These are phyloP conservation scores for Tolypocladium tundrense DNA, from an alignment of 2,329 filamentous ascomycete genomes.

Conservation along the genomic window DNA sequence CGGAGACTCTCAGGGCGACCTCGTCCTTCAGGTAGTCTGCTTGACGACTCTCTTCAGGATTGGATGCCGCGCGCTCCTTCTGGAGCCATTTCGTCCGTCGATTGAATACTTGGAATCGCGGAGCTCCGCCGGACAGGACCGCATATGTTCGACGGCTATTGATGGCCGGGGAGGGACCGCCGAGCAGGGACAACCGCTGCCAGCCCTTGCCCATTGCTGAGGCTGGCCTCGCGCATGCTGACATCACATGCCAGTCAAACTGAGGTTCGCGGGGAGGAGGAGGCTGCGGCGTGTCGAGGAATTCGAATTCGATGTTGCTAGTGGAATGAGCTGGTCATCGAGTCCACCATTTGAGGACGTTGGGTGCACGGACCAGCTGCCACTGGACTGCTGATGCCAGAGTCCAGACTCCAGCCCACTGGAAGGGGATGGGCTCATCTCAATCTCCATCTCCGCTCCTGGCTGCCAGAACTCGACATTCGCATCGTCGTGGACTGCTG, in stretches of 20 bases:
- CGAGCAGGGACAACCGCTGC: conserved; percentile 10
- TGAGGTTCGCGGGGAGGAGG: neutral
- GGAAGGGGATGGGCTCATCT: conserved; percentile 1
- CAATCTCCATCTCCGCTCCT: neutral
- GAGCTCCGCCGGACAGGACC: conserved; percentile 64
- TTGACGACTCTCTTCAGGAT: conserved; percentile 61
- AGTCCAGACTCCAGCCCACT: neutral
- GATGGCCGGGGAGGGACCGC: conserved; percentile 6
- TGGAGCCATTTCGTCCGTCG: conserved; percentile 79
- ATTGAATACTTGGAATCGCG: conserved; percentile 86
- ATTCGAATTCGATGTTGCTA: neutral
- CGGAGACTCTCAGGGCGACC: conserved; percentile 72
- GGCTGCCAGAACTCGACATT: neutral
- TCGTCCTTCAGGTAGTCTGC: conserved; percentile 93
- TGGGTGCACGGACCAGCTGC: conserved; percentile 3
- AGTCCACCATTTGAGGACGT: neutral
- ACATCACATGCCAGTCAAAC: conserved; percentile 16
- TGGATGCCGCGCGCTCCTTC: conserved; percentile 70
- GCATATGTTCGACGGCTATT: conserved; percentile 53
- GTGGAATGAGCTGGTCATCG: neutral
- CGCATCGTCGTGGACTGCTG: neutral
- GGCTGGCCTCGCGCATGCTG: conserved; percentile 14
- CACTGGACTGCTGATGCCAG: neutral
- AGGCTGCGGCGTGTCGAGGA: conserved; percentile 1
- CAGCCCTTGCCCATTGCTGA: conserved; percentile 15